Percentiles rank a stretch among this genome's conserved stretches.
These are phyloP conservation scores for Termitomyces sp. DNA, from an alignment of 768 basidiomycete genomes.

Conservation along the genomic window DNA sequence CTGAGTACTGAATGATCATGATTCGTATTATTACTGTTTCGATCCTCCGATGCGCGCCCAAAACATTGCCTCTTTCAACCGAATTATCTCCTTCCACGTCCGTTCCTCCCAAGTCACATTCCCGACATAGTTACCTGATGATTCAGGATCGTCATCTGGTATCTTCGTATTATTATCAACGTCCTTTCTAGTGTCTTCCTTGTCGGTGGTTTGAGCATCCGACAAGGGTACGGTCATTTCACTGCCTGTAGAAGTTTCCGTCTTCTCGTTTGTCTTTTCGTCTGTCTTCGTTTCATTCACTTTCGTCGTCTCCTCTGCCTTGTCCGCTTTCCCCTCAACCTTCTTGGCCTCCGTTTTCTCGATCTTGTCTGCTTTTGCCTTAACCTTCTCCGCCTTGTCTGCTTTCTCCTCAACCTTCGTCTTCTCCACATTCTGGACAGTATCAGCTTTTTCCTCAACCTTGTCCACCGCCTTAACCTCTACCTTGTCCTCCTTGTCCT, in stretches of 20 bases:
- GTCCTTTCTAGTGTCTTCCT: constrained; percentile 14
- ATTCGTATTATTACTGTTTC: constrained; percentile 18
- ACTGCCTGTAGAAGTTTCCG: background rate
- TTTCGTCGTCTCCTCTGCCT: background rate
- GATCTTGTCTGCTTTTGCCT: background rate
- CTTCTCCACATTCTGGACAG: background rate
- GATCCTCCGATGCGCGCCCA: constrained; percentile 73
- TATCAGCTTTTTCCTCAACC: background rate
- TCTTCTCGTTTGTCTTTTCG: background rate
- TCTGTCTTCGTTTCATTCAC: background rate
- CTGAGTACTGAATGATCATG: too few relatives aligned
- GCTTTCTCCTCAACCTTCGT: constrained; percentile 1
- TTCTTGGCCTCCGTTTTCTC: background rate
- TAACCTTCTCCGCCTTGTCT: background rate
- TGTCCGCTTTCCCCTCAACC: constrained; percentile 1
- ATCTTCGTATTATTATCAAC: constrained; percentile 11
- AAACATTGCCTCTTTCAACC: constrained; percentile 80
- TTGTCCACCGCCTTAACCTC: background rate
- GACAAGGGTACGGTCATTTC: background rate
- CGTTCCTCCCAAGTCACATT: constrained; percentile 82
- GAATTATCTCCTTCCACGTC: constrained; percentile 76
- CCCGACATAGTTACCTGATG: constrained; percentile 47
- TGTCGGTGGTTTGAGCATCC: background rate
- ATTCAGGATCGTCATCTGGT: constrained; percentile 20
- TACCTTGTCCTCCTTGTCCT: constrained; percentile 1